phyloP scores from a whole-genome alignment of 139 green algal species.

The Klebsormidium nitens region DNA sequence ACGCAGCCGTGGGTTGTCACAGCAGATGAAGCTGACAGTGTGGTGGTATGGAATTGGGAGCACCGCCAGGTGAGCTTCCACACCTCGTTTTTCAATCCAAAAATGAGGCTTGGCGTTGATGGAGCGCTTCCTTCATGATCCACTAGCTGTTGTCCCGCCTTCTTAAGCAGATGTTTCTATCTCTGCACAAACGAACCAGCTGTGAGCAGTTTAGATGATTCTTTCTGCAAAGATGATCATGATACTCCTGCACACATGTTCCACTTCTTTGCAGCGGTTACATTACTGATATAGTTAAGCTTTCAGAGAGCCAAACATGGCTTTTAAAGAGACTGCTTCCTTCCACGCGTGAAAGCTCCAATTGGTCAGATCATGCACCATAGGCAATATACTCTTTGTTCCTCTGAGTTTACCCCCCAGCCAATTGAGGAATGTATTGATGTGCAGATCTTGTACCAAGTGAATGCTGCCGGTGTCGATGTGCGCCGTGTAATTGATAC shows the following conservation, averaged over 20 bases:
- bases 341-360: not conserved
- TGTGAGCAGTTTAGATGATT: not conserved
- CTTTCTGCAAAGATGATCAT: not conserved
- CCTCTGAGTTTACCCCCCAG: too few species aligned
- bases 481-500: conserved; percentile 26
- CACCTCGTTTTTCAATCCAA: not conserved
- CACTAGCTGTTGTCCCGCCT: not conserved
- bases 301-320: not conserved
- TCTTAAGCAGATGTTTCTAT: not conserved
- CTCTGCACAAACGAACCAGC: not conserved
- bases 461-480: conserved; percentile 39
- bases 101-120: not conserved
- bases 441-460: conserved; percentile 32
- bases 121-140: not conserved
- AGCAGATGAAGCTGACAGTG: conserved; percentile 28
- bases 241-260: not conserved
- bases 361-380: not conserved
- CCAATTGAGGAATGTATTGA: too few species aligned
- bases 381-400: not conserved
- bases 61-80: conserved; percentile 24
- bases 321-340: not conserved
- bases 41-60: conserved; percentile 39
- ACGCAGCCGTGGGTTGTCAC: conserved; percentile 37
- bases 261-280: not conserved
- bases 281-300: not conserved